Base-by-base conservation (phyloP, 2,329 filamentous ascomycete genomes). In the Orbilia oligospora region DNA sequence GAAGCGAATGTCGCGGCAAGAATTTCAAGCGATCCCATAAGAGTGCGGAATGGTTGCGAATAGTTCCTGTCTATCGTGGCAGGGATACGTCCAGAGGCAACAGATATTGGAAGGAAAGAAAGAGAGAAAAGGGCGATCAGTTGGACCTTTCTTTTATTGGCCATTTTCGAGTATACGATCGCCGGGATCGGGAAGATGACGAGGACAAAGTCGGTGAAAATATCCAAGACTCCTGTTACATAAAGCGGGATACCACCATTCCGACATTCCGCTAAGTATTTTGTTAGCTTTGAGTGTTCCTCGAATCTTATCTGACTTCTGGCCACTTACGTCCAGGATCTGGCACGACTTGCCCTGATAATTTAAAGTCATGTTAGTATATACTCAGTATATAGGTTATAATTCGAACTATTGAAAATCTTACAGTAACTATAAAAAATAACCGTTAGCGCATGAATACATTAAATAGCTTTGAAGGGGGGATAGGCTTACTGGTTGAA, bases 181-280 rank as follows among this genome's bases (percentile, higher is more conserved):
- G 98, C 93, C 0, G 94, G 92, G 27, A 97, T 92, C 0, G 96
- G 96, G 81, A 97, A 97, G 67, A 92, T 87, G 80, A 98, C 90
- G 9, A 99, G 89, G 0, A 97, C 86, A 1, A 97, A 85, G 83
- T 99, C 96, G 16, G 95, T 97, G 36, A 97, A 85, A 77, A 97
- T 91, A 83, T 97, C 96, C 84, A 92, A 92, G 5, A 89, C 88
- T n/a, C 93, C 93, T 91, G 97, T 96, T 30, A 93, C 94, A 80
- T 97, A 87, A 64, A 98, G 89, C 82, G 98, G 93, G 14, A 89
- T 92, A 82, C 92, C 97, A 58, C 93, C 94, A 84, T 94, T 91
- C 58, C 96, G 92, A 84, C 96, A 99, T 82, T 89, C 41, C 51
- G 81, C 80, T 80, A 27, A 16, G 24, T 49, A n/a, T 10, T 2